Conservation (phyloP, 1,284 basidiomycete genomes). For the Malassezia sympodialis region DNA sequence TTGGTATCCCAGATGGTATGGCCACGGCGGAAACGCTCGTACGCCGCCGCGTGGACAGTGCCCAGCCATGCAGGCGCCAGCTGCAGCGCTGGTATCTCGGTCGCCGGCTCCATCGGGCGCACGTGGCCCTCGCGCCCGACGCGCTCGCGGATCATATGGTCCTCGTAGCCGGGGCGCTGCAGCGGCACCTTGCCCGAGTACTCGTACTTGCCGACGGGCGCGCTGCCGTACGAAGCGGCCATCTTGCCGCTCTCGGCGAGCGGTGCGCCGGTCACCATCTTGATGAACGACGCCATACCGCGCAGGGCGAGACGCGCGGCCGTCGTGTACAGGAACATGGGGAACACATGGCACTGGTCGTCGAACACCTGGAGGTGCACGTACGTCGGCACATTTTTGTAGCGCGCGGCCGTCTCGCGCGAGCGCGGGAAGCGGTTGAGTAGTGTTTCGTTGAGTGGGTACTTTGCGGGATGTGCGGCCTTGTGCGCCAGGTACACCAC, state of each 20-base stretch:
- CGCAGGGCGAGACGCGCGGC: constrained; percentile 49
- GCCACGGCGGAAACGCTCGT: constrained; percentile 27
- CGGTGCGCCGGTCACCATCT: constrained; percentile 44
- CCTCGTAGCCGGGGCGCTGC: constrained; percentile 29
- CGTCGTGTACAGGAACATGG: constrained; percentile 50
- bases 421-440: constrained; percentile 51
- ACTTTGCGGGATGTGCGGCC: constrained; percentile 71
- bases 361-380: constrained; percentile 69
- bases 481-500: constrained; percentile 76
- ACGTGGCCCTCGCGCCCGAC: constrained; percentile 67
- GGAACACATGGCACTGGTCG: constrained; percentile 52
- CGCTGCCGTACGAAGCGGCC: constrained; percentile 8
- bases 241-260: not conserved
- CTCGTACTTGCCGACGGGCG: constrained; percentile 24
- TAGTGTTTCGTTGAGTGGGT: constrained; percentile 59
- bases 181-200: constrained; percentile 43
- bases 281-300: constrained; percentile 47
- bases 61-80: constrained; percentile 57
- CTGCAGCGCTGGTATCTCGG: constrained; percentile 59
- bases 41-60: constrained; percentile 47
- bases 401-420: constrained; percentile 37
- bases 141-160: constrained; percentile 72
- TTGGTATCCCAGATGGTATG: constrained; percentile 28
- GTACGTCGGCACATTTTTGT: constrained; percentile 59
- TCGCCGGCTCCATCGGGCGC: constrained; percentile 64